These are phyloP conservation scores for Aspergillus indologenus DNA, from an alignment of 495 filamentous ascomycete species.

Conservation along the genomic window DNA sequence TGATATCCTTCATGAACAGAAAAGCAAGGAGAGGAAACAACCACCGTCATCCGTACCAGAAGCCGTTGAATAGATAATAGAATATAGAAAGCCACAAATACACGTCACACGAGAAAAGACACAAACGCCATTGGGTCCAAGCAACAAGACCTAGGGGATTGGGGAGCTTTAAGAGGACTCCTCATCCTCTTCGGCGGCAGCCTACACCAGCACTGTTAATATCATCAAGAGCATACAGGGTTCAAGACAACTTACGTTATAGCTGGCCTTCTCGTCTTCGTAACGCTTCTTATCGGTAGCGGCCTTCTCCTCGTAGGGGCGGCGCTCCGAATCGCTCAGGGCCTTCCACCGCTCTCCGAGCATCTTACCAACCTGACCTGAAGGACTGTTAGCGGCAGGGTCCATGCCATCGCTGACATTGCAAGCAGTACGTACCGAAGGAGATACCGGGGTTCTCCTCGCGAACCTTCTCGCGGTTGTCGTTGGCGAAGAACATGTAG, in stretches of 20 bases:
- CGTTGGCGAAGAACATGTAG: constrained; percentile 99
- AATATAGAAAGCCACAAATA: constrained; percentile 23
- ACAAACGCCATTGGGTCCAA: constrained; percentile 37
- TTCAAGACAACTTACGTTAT: constrained; percentile 61
- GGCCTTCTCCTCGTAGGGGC: constrained; percentile 94
- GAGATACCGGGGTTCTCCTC: constrained; percentile 97
- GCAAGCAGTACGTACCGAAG: constrained; percentile 64
- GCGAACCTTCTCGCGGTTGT: constrained; percentile 95
- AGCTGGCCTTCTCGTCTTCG: constrained; percentile 92
- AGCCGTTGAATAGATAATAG: constrained; percentile 36
- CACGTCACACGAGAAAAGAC: constrained; percentile 30
- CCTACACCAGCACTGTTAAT: constrained; percentile 27
- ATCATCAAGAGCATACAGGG: background rate
- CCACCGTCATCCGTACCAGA: constrained; percentile 43
- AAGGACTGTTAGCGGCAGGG: constrained; percentile 19
- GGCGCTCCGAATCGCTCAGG: constrained; percentile 79
- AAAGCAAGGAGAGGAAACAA: constrained; percentile 37
- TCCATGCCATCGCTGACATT: background rate
- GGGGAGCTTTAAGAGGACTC: constrained; percentile 45
- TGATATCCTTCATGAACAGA: constrained; percentile 36
- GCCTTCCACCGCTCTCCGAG: constrained; percentile 99
- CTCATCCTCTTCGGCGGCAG: constrained; percentile 51
- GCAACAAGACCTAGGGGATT: constrained; percentile 17
- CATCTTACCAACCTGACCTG: constrained; percentile 94
- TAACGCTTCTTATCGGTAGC: constrained; percentile 97